Evolutionary conservation across 352 stramenopile genomes (phyloP), one percentile per base, ranked within the genome.

Genomic region (Aphanomyces stellatus): DNA sequence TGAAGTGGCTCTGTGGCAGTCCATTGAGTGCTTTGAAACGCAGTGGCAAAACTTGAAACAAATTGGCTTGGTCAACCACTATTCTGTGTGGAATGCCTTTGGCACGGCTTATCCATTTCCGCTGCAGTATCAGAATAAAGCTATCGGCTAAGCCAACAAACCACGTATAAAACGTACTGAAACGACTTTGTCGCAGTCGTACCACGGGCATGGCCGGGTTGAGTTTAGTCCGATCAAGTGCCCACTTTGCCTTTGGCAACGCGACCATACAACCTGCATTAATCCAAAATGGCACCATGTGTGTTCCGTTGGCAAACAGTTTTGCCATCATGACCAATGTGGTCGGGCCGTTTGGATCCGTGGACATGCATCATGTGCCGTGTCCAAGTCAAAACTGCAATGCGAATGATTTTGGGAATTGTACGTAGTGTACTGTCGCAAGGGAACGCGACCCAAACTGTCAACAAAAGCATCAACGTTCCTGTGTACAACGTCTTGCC

Each of bases 131-230:
- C 25, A 27, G 11, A 55, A 51, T 6, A 25, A 5, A 28, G 15
- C 22, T 65, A 51, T 17, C 57, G 57, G 11, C 4, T 55, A 1
- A 27, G 8, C 2, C 15, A 35, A 15, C 57, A 65, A 35, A 34
- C 57, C 27, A 65, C 19, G 10, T 65, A 25, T 17, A 65, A 53
- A 3, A 65, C 53, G 57, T 65, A 65, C 43, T 65, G 57, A 35
- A 65, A 65, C 43, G 57, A 65, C n/a, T 35, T 65, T 4, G 8
- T 24, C 11, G 57, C 57, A 1, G 30, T 65, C 5, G 4, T 2
- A 24, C 53, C 6, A 2, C n/a, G n/a, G n/a, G n/a, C n/a, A n/a
- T n/a, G n/a, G n/a, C 5, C 17, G 57, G 34, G 4, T 15, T 4
- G 2, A 65, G 57, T 24, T 22, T 65, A 1, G 13, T 65, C 15